Evolutionary conservation across 1,139 yeast genomes (phyloP).

Genomic region (Geotrichum aggregatum): DNA sequence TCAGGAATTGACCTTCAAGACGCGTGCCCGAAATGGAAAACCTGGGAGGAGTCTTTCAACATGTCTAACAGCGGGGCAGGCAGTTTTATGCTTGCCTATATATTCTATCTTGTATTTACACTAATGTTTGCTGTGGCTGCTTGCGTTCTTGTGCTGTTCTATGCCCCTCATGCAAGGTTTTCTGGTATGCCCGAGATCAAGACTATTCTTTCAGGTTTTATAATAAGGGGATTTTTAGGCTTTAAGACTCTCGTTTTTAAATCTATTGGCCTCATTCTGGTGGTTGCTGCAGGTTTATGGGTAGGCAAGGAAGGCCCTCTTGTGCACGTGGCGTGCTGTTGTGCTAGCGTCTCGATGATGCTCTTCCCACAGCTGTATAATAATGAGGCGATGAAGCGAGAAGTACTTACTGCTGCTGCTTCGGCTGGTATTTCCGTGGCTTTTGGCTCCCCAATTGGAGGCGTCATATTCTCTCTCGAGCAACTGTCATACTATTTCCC

Average conservation of each 20-base stretch:
- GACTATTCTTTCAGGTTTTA: constrained; percentile 36
- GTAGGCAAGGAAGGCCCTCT: constrained; percentile 93
- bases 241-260: constrained; percentile 48
- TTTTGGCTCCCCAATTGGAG: constrained; percentile 92
- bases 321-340: constrained; percentile 79
- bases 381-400: constrained; percentile 47
- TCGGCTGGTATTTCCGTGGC: constrained; percentile 95
- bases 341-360: constrained; percentile 45
- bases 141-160: constrained; percentile 38
- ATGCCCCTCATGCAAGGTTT: constrained; percentile 49
- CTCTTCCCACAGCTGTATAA: constrained; percentile 35
- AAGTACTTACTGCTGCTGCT: constrained; percentile 73
- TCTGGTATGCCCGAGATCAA: constrained; percentile 71
- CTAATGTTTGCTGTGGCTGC: constrained; percentile 35
- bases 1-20: constrained; percentile 35
- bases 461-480: constrained; percentile 82
- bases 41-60: constrained; percentile 41
- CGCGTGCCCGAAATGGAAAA: constrained; percentile 41
- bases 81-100: constrained; percentile 36
- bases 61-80: constrained; percentile 30
- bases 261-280: constrained; percentile 53
- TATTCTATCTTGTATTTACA: constrained; percentile 40
- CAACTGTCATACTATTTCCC: constrained; percentile 60
- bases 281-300: constrained; percentile 82
- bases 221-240: constrained; percentile 46